Evolutionary conservation across 1,284 basidiomycete genomes (phyloP).

Genomic region (Phellopilus nigrolimitatus): DNA sequence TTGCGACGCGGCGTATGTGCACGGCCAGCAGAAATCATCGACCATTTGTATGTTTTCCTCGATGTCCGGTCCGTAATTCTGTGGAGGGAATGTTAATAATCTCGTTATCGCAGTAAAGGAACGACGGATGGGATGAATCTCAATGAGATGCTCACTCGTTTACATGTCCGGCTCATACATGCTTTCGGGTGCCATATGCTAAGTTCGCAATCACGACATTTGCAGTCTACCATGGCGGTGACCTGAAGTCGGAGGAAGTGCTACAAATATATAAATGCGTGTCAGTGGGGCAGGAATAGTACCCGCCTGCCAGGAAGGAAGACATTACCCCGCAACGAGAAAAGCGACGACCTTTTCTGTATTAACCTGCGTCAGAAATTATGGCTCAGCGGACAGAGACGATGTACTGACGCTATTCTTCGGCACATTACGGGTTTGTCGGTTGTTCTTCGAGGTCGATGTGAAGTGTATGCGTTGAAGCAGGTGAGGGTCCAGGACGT

Average conservation of each 20-base stretch:
- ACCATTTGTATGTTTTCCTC: slow-evolving; percentile 51
- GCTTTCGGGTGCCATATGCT: slow-evolving; percentile 54
- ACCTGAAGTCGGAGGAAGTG: slow-evolving; percentile 70
- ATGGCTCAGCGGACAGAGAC: slow-evolving; percentile 4
- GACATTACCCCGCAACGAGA: slow-evolving; percentile 53
- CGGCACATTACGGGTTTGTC: slow-evolving; percentile 49
- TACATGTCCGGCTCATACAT: slow-evolving; percentile 48
- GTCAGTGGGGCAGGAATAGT: background rate
- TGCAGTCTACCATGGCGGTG: slow-evolving; percentile 65
- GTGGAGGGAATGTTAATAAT: too few relatives aligned
- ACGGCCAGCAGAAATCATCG: slow-evolving; percentile 45
- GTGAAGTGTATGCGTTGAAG: slow-evolving; percentile 1
- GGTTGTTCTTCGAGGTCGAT: too few relatives aligned
- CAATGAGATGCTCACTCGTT: slow-evolving; percentile 43
- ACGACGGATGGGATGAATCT: too few relatives aligned
- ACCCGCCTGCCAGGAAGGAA: slow-evolving; percentile 13
- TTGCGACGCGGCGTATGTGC: slow-evolving; percentile 14
- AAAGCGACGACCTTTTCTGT: slow-evolving; percentile 70
- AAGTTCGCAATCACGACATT: slow-evolving; percentile 52
- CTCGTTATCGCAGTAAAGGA: slow-evolving; percentile 13
- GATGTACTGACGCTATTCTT: slow-evolving; percentile 46
- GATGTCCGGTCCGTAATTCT: slow-evolving; percentile 53
- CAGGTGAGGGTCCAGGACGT: background rate
- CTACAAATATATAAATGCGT: slow-evolving; percentile 31
- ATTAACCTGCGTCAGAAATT: slow-evolving; percentile 20